A percentile compares a stretch with the other conserved stretches of the same genome.
Conservation (phyloP, 78 protist genomes). For the Neovahlkampfia damariscottae region DNA sequence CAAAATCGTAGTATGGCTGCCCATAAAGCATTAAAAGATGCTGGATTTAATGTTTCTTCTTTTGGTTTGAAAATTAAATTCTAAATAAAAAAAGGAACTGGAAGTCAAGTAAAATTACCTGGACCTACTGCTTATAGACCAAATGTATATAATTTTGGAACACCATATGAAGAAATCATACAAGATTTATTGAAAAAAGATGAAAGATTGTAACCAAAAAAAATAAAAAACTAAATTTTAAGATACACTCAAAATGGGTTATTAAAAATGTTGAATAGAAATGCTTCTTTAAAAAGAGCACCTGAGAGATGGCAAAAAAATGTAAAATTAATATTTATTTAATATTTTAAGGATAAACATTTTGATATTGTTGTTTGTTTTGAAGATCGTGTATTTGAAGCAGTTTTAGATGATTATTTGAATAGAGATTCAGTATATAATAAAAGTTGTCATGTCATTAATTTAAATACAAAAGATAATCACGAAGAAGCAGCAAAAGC, state of each 20-base stretch:
- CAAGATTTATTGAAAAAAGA: not conserved
- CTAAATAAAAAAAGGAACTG: constrained; percentile 34
- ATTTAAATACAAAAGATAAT: constrained; percentile 33
- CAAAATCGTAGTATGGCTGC: not conserved
- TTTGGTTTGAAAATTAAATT: too few relatives aligned
- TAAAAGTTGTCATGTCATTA: constrained; percentile 17
- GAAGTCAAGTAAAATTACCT: constrained; percentile 21
- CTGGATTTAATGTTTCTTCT: constrained; percentile 25
- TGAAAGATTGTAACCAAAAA: not conserved
- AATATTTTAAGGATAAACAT: too few relatives aligned
- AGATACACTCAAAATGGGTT: constrained; percentile 21
- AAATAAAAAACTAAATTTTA: not conserved
- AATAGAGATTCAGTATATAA: not conserved
- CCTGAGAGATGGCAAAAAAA: constrained; percentile 40
- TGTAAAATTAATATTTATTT: too few relatives aligned
- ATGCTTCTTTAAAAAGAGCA: constrained; percentile 4
- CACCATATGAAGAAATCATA: constrained; percentile 24
- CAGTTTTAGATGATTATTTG: constrained; percentile 14
- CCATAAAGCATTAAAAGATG: not conserved
- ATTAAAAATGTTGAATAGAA: constrained; percentile 35
- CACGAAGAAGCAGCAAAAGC: constrained; percentile 29
- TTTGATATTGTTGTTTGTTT: constrained; percentile 35
- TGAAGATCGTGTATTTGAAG: constrained; percentile 46
- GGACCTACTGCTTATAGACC: constrained; percentile 19
- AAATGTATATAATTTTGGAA: constrained; percentile 31